phyloP scores from a whole-genome alignment of 352 stramenopile species.

The Pythium plurisporium region DNA sequence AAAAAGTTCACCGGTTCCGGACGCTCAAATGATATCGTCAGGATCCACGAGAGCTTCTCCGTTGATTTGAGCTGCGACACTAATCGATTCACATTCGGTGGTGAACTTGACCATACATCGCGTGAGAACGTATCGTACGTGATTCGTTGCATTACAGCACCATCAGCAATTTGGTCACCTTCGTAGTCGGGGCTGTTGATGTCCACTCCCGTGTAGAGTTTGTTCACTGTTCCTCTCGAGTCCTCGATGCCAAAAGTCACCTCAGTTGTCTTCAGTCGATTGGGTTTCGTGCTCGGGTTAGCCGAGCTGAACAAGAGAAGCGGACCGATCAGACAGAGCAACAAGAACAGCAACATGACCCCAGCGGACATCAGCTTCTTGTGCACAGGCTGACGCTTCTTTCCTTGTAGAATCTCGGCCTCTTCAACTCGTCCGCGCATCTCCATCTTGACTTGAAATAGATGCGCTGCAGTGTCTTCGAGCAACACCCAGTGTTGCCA shows the following conservation, averaged over 20 bases:
- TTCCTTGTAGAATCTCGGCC: slow-evolving; percentile 74
- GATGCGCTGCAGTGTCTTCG: slow-evolving; percentile 76
- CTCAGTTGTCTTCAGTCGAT: slow-evolving; percentile 56
- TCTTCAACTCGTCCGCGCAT: slow-evolving; percentile 68
- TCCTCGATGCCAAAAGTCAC: slow-evolving; percentile 75
- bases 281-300: slow-evolving; percentile 74
- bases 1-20: slow-evolving; percentile 58
- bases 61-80: slow-evolving; percentile 69
- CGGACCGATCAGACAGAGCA: slow-evolving; percentile 73
- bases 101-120: slow-evolving; percentile 70
- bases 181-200: slow-evolving; percentile 66
- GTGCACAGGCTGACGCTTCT: slow-evolving; percentile 61
- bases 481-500: slow-evolving; percentile 80
- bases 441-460: slow-evolving; percentile 74
- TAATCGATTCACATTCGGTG: slow-evolving; percentile 64
- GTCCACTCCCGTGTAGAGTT: slow-evolving; percentile 70
- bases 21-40: slow-evolving; percentile 64
- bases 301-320: slow-evolving; percentile 84
- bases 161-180: slow-evolving; percentile 64
- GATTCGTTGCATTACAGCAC: slow-evolving; percentile 70
- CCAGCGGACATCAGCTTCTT: slow-evolving; percentile 69
- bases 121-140: slow-evolving; percentile 75
- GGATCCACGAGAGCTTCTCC: slow-evolving; percentile 63
- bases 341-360: slow-evolving; percentile 72
- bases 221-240: slow-evolving; percentile 64